Evolutionary conservation across 345 rosid genomes (phyloP).

Genomic region (Gossypium ekmanianum): DNA sequence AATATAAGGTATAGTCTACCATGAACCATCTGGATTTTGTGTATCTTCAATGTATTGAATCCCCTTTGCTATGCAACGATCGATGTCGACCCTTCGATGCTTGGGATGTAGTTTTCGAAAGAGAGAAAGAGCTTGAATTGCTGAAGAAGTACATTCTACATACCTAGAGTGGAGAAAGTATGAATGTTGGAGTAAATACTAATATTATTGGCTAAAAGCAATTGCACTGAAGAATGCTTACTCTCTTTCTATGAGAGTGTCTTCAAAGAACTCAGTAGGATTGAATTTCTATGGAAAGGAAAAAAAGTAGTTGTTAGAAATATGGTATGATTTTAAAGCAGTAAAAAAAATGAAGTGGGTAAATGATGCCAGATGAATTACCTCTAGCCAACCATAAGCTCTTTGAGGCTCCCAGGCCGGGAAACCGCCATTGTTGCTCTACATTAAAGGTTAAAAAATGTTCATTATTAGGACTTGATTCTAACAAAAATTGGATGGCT

Average conservation of each 20-base stretch:
- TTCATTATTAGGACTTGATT: not conserved
- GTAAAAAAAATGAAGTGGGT: not conserved
- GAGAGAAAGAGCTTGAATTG: conserved; percentile 38
- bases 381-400: conserved; percentile 49
- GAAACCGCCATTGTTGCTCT: conserved; percentile 52
- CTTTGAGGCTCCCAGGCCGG: conserved; percentile 53
- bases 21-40: conserved; percentile 51
- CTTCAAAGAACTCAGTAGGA: conserved; percentile 51
- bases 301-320: not conserved
- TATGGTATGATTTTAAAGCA: not conserved
- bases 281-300: conserved; percentile 34
- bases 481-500: not conserved
- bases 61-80: conserved; percentile 24
- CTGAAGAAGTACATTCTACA: conserved; percentile 51
- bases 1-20: conserved; percentile 20
- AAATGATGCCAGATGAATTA: not conserved
- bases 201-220: not conserved
- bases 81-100: conserved; percentile 38
- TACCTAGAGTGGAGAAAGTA: conserved; percentile 26
- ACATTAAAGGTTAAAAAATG: not conserved
- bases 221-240: conserved; percentile 20
- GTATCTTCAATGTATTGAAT: conserved; percentile 33
- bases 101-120: conserved; percentile 39
- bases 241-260: conserved; percentile 47
- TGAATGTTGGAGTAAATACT: not conserved